Percentiles rank a stretch among this genome's conserved stretches.
Evolutionary conservation across 306 rosid genomes (phyloP).

Genomic region (Crataegus laevigata): DNA sequence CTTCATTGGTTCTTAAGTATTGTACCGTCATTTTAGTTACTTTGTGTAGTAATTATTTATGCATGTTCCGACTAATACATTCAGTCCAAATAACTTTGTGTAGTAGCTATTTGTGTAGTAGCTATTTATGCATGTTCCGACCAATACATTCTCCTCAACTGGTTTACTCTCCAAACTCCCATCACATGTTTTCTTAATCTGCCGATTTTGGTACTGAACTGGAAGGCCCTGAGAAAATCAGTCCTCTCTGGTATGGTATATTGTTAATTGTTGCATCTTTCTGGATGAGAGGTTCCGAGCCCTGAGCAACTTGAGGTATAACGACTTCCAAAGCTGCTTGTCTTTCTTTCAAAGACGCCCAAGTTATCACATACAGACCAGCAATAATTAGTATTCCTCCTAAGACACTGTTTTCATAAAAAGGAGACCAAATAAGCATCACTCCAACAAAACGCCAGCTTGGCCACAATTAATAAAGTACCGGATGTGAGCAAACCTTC

Average conservation of each 20-base stretch:
- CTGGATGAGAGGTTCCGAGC: slow-evolving; percentile 57
- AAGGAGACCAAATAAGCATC: slow-evolving; percentile 21
- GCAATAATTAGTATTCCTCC: slow-evolving; percentile 75
- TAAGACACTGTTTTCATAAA: slow-evolving; percentile 45
- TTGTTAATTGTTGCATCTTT: slow-evolving; percentile 27
- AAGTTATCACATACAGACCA: slow-evolving; percentile 74
- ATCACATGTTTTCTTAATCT: slow-evolving; percentile 39
- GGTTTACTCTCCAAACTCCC: not conserved
- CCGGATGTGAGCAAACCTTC: slow-evolving; percentile 52
- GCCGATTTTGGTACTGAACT: slow-evolving; percentile 37
- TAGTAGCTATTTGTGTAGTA: too few relatives aligned
- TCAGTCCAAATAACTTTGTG: too few relatives aligned
- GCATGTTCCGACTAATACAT: too few relatives aligned
- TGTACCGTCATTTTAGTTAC: too few relatives aligned
- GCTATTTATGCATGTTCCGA: too few relatives aligned
- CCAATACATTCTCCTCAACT: not conserved
- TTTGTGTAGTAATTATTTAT: too few relatives aligned
- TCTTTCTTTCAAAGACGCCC: slow-evolving; percentile 71
- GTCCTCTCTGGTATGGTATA: slow-evolving; percentile 36
- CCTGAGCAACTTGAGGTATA: slow-evolving; percentile 26
- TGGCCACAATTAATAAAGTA: not conserved
- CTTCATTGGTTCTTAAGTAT: too few relatives aligned
- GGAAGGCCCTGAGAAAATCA: slow-evolving; percentile 44
- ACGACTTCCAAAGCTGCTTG: slow-evolving; percentile 25
- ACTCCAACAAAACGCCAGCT: not conserved